Conservation (phyloP, 768 basidiomycete species). For the Boletus insuetus region DNA sequence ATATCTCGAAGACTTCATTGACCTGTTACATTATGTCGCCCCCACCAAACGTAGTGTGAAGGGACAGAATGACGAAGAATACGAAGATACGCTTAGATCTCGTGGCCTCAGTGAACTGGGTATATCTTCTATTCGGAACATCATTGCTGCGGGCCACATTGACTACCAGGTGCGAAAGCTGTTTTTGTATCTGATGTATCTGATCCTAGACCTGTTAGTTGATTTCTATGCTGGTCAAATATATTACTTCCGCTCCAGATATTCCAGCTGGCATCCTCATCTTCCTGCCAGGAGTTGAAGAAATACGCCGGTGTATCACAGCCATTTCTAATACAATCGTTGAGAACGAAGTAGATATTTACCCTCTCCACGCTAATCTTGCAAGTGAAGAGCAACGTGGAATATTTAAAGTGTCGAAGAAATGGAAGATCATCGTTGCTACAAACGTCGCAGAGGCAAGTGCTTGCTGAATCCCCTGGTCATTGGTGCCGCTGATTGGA, state of each 20-base stretch:
- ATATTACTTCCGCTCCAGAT: constrained; percentile 52
- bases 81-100: constrained; percentile 47
- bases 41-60: constrained; percentile 33
- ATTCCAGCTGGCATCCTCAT: constrained; percentile 69
- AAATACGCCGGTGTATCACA: constrained; percentile 77
- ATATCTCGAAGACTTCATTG: constrained; percentile 80
- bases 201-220: constrained; percentile 40
- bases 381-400: constrained; percentile 78
- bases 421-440: constrained; percentile 83
- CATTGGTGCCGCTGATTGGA: not conserved
- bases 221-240: constrained; percentile 59
- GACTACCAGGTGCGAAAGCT: constrained; percentile 60
- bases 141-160: constrained; percentile 60
- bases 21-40: constrained; percentile 54
- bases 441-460: constrained; percentile 90
- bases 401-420: constrained; percentile 62
- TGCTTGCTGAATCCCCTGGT: not conserved
- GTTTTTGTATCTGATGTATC: not conserved
- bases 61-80: constrained; percentile 35
- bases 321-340: constrained; percentile 41
- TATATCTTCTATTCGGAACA: constrained; percentile 55
- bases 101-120: constrained; percentile 51
- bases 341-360: constrained; percentile 43
- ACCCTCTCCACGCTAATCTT: constrained; percentile 89
- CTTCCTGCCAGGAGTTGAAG: constrained; percentile 89